A percentile compares a stretch with the other conserved stretches of the same genome.
Conservation (phyloP, 257 asterid species). For the Phtheirospermum japonicum region DNA sequence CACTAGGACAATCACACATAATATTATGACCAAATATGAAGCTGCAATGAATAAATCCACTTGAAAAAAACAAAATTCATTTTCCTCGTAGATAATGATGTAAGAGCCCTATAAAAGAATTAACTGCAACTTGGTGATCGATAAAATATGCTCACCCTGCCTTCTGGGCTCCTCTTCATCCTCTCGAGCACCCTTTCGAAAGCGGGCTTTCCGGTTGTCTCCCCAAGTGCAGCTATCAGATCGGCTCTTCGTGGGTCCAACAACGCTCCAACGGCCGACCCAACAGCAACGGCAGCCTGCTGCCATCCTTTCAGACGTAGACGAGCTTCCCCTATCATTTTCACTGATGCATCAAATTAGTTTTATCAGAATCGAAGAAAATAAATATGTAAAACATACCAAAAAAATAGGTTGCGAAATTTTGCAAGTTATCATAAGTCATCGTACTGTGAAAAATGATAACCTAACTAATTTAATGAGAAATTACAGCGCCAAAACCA, state of each 20-base stretch:
- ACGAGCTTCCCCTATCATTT: slow-evolving; percentile 57
- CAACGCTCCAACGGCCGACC: slow-evolving; percentile 86
- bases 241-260: slow-evolving; percentile 93
- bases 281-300: slow-evolving; percentile 89
- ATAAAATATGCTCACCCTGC: slow-evolving; percentile 57
- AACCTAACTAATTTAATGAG: neutral
- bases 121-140: slow-evolving; percentile 4
- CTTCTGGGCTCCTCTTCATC: slow-evolving; percentile 76
- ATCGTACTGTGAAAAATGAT: neutral
- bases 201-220: slow-evolving; percentile 90
- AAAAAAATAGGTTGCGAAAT: neutral
- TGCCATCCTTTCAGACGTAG: slow-evolving; percentile 77
- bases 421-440: neutral
- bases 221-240: slow-evolving; percentile 89
- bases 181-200: slow-evolving; percentile 76
- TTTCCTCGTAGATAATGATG: too few species aligned
- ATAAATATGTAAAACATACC: neutral
- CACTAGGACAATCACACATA: too few species aligned
- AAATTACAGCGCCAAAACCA: neutral
- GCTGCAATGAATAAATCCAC: too few species aligned
- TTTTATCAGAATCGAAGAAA: neutral
- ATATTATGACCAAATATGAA: too few species aligned
- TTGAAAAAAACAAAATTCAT: neutral
- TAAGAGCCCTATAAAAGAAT: neutral
- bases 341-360: slow-evolving; percentile 19